A percentile compares a stretch with the other conserved stretches of the same genome.
These are phyloP conservation scores for Diaporthe sp. DNA, from an alignment of 2,329 filamentous ascomycete genomes.

Conservation along the genomic window DNA sequence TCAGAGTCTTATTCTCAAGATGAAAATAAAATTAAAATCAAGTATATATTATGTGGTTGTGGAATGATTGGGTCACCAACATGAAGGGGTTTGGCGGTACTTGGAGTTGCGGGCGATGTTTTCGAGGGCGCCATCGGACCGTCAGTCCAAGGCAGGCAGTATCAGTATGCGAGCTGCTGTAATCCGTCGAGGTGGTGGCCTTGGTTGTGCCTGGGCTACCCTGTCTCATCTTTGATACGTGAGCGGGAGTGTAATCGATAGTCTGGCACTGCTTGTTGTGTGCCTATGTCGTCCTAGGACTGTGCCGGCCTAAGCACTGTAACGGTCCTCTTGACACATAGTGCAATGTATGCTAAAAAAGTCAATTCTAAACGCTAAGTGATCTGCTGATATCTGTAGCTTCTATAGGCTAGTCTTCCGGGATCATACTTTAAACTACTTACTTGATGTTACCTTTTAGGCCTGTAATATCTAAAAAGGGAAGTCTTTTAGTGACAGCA, in stretches of 20 bases:
- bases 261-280: neutral
- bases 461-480: neutral
- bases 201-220: neutral
- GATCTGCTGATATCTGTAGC: slow-evolving; percentile 8
- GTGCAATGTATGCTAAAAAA: neutral
- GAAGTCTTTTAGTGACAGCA: neutral
- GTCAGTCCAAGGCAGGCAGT: neutral
- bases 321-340: no score
- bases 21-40: no score
- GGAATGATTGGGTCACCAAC: no score
- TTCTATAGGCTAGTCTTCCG: neutral
- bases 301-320: neutral
- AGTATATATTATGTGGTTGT: no score
- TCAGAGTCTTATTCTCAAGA: no score
- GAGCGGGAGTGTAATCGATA: neutral
- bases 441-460: neutral
- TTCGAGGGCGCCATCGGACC: neutral
- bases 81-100: no score
- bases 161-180: neutral
- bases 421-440: neutral
- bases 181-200: neutral
- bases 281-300: neutral
- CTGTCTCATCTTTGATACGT: slow-evolving; percentile 1
- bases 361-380: neutral
- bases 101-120: no score